These are phyloP conservation scores for Dioscorea zingiberensis DNA, from an alignment of 106 monocot species.

Conservation along the genomic window DNA sequence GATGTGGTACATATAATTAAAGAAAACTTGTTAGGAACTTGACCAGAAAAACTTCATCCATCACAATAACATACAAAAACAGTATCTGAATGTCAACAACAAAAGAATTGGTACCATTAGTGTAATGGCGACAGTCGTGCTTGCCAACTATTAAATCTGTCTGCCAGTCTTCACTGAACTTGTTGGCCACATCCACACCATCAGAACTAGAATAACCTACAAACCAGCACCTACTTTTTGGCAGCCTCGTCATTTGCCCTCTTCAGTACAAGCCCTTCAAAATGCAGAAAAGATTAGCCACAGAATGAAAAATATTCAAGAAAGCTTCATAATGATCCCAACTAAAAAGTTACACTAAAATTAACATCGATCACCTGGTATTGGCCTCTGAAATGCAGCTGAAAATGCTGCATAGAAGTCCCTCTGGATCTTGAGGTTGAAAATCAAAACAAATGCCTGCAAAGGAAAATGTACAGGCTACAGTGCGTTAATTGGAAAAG, in stretches of 20 bases:
- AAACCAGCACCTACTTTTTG: slow-evolving; percentile 75
- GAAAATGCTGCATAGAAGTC: slow-evolving; percentile 39
- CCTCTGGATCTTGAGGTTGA: slow-evolving; percentile 80
- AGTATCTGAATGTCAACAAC: not conserved
- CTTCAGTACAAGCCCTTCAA: slow-evolving; percentile 60
- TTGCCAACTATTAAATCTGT: slow-evolving; percentile 57
- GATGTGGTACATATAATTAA: not conserved
- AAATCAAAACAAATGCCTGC: slow-evolving; percentile 80
- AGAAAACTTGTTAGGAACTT: not conserved
- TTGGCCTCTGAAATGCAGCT: slow-evolving; percentile 28
- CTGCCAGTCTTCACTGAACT: slow-evolving; percentile 60
- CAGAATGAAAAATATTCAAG: not conserved
- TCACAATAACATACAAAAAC: no score
- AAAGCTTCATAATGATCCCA: not conserved
- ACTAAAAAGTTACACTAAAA: not conserved
- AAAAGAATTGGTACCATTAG: slow-evolving; percentile 37
- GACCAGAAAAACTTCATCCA: no score
- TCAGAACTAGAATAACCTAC: slow-evolving; percentile 46
- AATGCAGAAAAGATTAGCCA: not conserved
- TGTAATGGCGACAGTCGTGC: slow-evolving; percentile 83
- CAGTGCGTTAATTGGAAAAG: not conserved
- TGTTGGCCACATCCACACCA: slow-evolving; percentile 37
- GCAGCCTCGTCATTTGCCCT: slow-evolving; percentile 55
- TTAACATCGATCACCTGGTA: slow-evolving; percentile 42
- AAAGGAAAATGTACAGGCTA: slow-evolving; percentile 1